phyloP scores from a whole-genome alignment of 345 rosid species.

The Hevea brasiliensis region DNA sequence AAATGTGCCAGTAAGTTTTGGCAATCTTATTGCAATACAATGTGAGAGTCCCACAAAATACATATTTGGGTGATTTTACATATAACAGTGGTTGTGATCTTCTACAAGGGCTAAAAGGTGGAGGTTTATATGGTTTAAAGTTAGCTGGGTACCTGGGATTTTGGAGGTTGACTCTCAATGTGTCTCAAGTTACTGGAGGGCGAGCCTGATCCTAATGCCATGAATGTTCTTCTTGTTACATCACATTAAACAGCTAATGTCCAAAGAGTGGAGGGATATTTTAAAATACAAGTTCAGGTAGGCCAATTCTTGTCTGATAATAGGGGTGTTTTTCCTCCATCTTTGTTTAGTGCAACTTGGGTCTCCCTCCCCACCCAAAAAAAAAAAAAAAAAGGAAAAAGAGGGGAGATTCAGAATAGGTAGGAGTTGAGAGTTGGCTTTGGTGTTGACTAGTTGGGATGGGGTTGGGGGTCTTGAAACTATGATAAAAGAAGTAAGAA shows the following conservation, averaged over 20 bases:
- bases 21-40: background rate
- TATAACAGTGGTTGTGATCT: background rate
- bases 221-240: background rate
- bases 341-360: too few species aligned
- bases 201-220: background rate
- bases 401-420: background rate
- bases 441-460: background rate
- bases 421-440: background rate
- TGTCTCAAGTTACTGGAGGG: background rate
- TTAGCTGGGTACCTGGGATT: background rate
- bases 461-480: background rate
- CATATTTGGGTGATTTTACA: background rate
- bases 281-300: background rate
- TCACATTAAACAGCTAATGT: background rate
- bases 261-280: background rate
- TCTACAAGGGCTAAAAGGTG: background rate
- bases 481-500: background rate
- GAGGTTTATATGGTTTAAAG: background rate
- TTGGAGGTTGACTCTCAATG: background rate
- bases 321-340: too few species aligned
- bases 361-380: too few species aligned
- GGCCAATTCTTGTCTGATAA: background rate
- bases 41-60: background rate
- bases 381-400: background rate
- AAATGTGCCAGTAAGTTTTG: background rate